These are phyloP conservation scores for Notholithocarpus densiflorus DNA, from an alignment of 306 rosid species.

Conservation along the genomic window DNA sequence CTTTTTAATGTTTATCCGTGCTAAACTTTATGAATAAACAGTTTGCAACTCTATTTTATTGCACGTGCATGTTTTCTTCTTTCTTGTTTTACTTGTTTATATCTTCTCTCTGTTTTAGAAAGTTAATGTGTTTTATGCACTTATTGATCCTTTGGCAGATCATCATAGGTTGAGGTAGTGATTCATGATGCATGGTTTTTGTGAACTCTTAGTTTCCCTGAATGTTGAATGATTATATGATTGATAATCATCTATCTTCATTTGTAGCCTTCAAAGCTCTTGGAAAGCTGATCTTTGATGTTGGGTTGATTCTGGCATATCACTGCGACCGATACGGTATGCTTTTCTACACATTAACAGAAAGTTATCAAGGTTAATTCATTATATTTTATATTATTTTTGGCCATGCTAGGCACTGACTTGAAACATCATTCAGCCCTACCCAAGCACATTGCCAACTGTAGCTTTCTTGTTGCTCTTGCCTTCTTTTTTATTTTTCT, in stretches of 20 bases:
- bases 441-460: neutral
- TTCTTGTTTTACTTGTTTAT: conserved; percentile 14
- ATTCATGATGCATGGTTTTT: neutral
- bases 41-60: neutral
- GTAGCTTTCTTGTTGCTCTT: conserved; percentile 1
- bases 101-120: conserved; percentile 7
- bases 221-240: conserved; percentile 17
- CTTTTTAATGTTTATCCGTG: neutral
- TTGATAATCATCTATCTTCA: conserved; percentile 11
- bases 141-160: conserved; percentile 11
- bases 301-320: conserved; percentile 89
- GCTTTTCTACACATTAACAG: neutral
- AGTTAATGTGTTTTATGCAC: conserved; percentile 8
- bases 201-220: neutral
- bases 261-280: conserved; percentile 87
- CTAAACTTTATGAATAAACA: conserved; percentile 5
- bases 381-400: neutral
- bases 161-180: conserved; percentile 5
- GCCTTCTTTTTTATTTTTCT: neutral
- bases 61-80: neutral
- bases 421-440: neutral
- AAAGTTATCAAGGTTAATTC: neutral
- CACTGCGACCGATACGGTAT: conserved; percentile 92
- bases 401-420: neutral
- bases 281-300: conserved; percentile 84